phyloP scores from a whole-genome alignment of 257 asterid species.

The Mitragyna speciosa region DNA sequence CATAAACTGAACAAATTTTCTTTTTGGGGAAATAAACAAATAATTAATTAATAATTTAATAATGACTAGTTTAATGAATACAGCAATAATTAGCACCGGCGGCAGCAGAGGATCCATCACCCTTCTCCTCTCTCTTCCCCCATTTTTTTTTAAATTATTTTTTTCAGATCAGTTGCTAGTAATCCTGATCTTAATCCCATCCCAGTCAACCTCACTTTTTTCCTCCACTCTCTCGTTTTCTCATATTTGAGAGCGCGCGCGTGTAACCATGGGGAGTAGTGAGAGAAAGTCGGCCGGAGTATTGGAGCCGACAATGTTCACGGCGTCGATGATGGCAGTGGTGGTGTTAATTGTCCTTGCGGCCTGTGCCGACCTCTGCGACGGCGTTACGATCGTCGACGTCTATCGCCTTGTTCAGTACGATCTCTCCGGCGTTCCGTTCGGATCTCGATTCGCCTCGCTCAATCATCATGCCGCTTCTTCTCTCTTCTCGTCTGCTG shows the following conservation, averaged over 20 bases:
- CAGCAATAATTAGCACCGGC: too few relatives aligned
- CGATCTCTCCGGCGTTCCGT: conserved; percentile 83
- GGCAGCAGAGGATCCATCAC: background rate
- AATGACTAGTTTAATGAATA: too few relatives aligned
- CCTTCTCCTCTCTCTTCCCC: background rate
- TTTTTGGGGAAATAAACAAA: too few relatives aligned
- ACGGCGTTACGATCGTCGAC: conserved; percentile 79
- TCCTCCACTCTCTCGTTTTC: background rate
- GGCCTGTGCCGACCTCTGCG: conserved; percentile 79
- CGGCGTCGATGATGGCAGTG: conserved; percentile 38
- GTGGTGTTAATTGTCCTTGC: conserved; percentile 50
- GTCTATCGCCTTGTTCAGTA: conserved; percentile 96
- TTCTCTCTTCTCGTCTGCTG: conserved; percentile 50
- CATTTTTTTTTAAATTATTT: background rate
- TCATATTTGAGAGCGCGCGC: background rate
- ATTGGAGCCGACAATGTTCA: conserved; percentile 52
- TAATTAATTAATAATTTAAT: too few relatives aligned
- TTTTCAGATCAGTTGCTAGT: conserved; percentile 9
- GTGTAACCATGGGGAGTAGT: conserved; percentile 25
- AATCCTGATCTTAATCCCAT: background rate
- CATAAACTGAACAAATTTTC: too few relatives aligned
- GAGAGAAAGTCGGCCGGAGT: conserved; percentile 31
- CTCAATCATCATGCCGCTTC: conserved; percentile 97
- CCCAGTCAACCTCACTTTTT: conserved; percentile 10
- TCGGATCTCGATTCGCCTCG: conserved; percentile 85